Evolutionary conservation across 257 asterid genomes (phyloP).

Genomic region (Solanum lignicaule): DNA sequence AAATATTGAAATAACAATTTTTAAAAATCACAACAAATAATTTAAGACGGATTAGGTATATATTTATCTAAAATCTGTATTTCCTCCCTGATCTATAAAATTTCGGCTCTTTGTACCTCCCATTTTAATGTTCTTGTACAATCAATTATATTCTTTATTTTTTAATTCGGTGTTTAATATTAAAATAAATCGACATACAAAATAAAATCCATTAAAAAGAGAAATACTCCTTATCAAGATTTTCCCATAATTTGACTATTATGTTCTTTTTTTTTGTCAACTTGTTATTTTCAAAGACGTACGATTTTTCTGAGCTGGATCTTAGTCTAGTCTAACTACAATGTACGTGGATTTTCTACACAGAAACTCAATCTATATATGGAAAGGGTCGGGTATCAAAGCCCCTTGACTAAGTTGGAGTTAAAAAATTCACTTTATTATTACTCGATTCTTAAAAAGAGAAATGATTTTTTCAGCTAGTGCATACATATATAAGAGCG

Average conservation of each 20-base stretch:
- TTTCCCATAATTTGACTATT: neutral
- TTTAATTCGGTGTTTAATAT: neutral
- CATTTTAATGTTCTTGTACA: neutral
- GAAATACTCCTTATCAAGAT: neutral
- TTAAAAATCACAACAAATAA: neutral
- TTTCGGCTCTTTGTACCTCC: neutral
- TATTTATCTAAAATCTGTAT: neutral
- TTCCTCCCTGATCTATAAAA: neutral
- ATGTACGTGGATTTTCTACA: neutral
- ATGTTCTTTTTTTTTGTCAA: neutral
- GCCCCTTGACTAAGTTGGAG: neutral
- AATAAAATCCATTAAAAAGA: neutral
- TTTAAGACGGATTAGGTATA: neutral
- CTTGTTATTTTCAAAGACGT: neutral
- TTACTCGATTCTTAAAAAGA: neutral
- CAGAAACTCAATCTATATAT: neutral
- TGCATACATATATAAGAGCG: no score
- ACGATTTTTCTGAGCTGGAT: fast-evolving
- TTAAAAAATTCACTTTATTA: neutral
- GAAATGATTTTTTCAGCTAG: no score
- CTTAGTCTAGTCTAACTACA: neutral
- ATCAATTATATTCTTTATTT: neutral
- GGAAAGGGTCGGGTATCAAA: neutral
- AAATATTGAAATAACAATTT: neutral
- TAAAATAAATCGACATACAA: neutral